A percentile compares a stretch with the other conserved stretches of the same genome.
Evolutionary conservation across 345 rosid genomes (phyloP).

Genomic region (Moringa oleifera): DNA sequence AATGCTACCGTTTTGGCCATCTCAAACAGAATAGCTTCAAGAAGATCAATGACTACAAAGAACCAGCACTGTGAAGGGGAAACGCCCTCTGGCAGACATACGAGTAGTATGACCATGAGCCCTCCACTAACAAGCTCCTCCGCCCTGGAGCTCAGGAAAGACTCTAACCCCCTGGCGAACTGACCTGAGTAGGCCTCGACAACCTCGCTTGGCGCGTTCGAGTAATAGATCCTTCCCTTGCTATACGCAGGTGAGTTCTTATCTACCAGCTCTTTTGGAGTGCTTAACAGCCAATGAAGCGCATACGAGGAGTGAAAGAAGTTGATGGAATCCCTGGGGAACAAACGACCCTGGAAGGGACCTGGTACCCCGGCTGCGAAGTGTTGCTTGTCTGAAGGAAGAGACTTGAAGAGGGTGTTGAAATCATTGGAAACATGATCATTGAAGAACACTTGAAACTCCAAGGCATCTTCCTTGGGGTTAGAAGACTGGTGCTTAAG

Average conservation of each 20-base stretch:
- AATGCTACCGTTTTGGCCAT: conserved; percentile 8
- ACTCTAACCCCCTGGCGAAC: conserved; percentile 6
- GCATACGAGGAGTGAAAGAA: conserved; percentile 9
- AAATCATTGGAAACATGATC: conserved; percentile 39
- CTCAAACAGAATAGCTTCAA: conserved; percentile 1
- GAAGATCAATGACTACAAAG: background rate
- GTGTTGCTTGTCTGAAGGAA: conserved; percentile 11
- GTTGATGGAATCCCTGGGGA: conserved; percentile 8
- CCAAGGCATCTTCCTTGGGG: conserved; percentile 4
- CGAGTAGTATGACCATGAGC: background rate
- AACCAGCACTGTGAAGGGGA: background rate
- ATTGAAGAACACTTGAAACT: conserved; percentile 53
- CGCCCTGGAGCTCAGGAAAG: conserved; percentile 8
- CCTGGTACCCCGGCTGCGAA: conserved; percentile 9
- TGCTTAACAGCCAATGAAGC: conserved; percentile 4
- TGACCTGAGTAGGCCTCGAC: conserved; percentile 4
- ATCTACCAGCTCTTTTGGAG: conserved; percentile 6
- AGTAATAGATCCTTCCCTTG: conserved; percentile 4
- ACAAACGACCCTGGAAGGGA: conserved; percentile 7
- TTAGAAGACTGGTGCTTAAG: conserved; percentile 13
- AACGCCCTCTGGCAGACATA: background rate
- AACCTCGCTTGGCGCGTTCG: background rate
- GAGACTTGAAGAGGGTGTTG: conserved; percentile 39
- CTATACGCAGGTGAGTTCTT: conserved; percentile 8
- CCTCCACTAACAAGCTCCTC: conserved; percentile 12